Base-by-base conservation (phyloP, 257 asterid genomes). In the Petunia axillaris region DNA sequence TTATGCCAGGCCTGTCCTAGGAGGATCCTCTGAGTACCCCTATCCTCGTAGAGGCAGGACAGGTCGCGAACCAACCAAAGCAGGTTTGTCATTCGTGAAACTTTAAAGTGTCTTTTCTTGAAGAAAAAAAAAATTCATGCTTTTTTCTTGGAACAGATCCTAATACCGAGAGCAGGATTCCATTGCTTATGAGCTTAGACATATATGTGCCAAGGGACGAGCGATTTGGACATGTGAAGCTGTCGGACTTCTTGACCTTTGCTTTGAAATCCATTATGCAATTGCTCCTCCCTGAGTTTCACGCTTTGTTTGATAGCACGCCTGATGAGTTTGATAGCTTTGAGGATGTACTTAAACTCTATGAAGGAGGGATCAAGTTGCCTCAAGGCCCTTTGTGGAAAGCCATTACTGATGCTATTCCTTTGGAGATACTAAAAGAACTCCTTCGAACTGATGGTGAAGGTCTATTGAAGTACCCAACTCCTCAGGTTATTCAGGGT, bases 41-140 rank as follows among this genome's bases (percentile, higher is more conserved):
- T 93, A 93, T 81, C 97, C 98, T 67, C 93, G 98, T 13, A 87
- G 95, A 83, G 93, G 93, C 68, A 89, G 97, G 83, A 93, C 97
- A 0, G 94, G 95, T 16, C 84, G 98, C 73, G 87, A 90, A 36
- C 89, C 85, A 2, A 77, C 93, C 75, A 80, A 85, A 75, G 81
- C 89, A 74, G 97, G 97, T 88, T 76, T 77, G 40, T 48, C 57
- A 62, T 73, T 50, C 59, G 73, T 11, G 48, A 63, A 15, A 57
- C 8, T 66, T 25, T 25, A 25, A 25, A 25, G 25, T 25, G 25
- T 25, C 25, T 25, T 25, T 25, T 25, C 25, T 25, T 25, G 25
- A 25, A 25, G 25, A 25, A 25, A 25, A 25, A 25, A 25, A 25
- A 25, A 25, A 25, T 25, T 25, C 25, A 25, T 25, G 25, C 25